These are phyloP conservation scores for Amphibolis antarctica DNA, from an alignment of 106 monocot species.

Conservation along the genomic window DNA sequence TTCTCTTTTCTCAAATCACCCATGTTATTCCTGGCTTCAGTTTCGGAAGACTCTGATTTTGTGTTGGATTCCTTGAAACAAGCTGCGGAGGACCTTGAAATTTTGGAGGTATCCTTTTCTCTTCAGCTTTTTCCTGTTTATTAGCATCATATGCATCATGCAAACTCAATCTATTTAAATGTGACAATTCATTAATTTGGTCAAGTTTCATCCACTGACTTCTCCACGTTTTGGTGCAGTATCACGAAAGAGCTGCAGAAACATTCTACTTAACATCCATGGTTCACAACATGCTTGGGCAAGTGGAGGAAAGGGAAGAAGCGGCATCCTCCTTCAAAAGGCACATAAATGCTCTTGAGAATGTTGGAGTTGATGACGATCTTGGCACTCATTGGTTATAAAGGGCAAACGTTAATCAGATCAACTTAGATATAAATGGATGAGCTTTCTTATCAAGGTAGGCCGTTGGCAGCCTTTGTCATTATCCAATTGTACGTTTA, in stretches of 20 bases:
- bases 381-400: neutral
- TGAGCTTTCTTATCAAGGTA: no score
- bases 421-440: neutral
- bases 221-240: slow-evolving; percentile 25
- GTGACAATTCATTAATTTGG: neutral
- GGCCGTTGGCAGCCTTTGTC: no score
- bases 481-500: no score
- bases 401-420: neutral
- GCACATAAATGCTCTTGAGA: slow-evolving; percentile 33
- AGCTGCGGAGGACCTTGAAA: slow-evolving; percentile 66
- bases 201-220: neutral
- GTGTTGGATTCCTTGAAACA: slow-evolving; percentile 72
- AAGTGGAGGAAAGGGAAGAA: slow-evolving; percentile 57
- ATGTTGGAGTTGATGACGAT: neutral
- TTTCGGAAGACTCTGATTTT: slow-evolving; percentile 38
- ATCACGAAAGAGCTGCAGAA: slow-evolving; percentile 82
- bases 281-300: slow-evolving; percentile 48
- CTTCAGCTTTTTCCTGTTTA: neutral
- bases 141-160: neutral
- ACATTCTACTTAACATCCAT: slow-evolving; percentile 76
- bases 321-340: slow-evolving; percentile 62
- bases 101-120: slow-evolving; percentile 48
- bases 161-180: neutral
- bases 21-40: slow-evolving; percentile 11
- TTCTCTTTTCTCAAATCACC: neutral